Base-by-base conservation (phyloP, 768 basidiomycete species). In the Mycena galericulata region DNA sequence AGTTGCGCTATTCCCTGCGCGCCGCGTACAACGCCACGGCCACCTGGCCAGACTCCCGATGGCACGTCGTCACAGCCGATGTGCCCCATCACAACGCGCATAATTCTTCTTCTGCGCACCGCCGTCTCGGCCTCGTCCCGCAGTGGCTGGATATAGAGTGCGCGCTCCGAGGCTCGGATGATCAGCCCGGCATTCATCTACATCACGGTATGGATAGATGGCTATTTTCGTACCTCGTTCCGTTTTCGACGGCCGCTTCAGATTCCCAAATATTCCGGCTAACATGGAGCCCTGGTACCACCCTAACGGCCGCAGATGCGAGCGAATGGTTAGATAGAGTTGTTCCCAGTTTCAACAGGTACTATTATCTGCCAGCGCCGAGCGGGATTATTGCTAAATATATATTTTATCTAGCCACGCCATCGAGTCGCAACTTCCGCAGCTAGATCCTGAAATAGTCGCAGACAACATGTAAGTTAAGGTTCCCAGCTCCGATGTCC, bases 71-170 rank as follows among this genome's bases (percentile, higher is more conserved):
- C 57, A 78, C 81, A n/a, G 75, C 80, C 36, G 80, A 81, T 67
- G 78, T 80, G 22, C 51, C 62, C 27, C 46, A 60, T 17, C 59
- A n/a, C n/a, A n/a, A n/a, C n/a, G n/a, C 59, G 22, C 30, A 40
- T 2, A 26, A 49, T 7, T 6, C 55, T n/a, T 20, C 55, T 12
- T 49, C 38, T n/a, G 18, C 30, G 17, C 20, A n/a, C 14, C 71
- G 75, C 69, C 70, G 81, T 30, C 74, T 82, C 4, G 81, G 81
- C 11, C 79, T 82, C 43, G 72, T 81, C 5, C 83, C 83, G 10
- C 82, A 80, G 57, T 84, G 83, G 82, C 75, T 82, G 80, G 80
- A n/a, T n/a, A n/a, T n/a, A n/a, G n/a, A n/a, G n/a, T n/a, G n/a
- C n/a, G n/a, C n/a, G n/a, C n/a, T n/a, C n/a, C n/a, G n/a, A n/a